Percentiles rank a stretch among this genome's conserved stretches.
These are phyloP conservation scores for Kalmanozyma brasiliensis DNA, from an alignment of 1,284 basidiomycete genomes.

Conservation along the genomic window DNA sequence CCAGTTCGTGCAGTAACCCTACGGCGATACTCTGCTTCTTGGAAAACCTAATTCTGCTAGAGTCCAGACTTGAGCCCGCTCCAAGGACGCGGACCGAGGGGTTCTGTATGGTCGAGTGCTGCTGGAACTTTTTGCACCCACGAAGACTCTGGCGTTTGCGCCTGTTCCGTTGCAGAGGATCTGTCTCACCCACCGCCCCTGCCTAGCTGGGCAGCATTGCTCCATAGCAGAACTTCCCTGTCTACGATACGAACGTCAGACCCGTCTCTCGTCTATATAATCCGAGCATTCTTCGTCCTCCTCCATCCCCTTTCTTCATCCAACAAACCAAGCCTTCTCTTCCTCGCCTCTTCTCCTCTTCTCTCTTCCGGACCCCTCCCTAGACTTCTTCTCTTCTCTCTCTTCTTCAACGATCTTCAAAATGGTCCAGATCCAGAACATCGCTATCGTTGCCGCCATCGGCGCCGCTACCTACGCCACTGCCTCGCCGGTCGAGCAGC, in stretches of 20 bases:
- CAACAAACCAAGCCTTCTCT: background rate
- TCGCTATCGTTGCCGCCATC: constrained; percentile 14
- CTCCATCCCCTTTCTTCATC: constrained; percentile 6
- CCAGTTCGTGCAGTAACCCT: too few species aligned
- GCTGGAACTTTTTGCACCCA: too few species aligned
- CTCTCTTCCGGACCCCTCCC: constrained; percentile 1
- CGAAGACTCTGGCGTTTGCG: too few species aligned
- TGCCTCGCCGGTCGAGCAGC: constrained; percentile 19
- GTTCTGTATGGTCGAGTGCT: too few species aligned
- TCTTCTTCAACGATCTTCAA: background rate
- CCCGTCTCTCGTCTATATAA: constrained; percentile 4
- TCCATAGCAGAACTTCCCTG: background rate
- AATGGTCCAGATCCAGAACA: constrained; percentile 22
- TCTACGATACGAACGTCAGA: too few species aligned
- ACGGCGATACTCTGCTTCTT: too few species aligned
- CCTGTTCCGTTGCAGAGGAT: too few species aligned
- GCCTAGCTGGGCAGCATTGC: background rate
- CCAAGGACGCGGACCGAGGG: too few species aligned
- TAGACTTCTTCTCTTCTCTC: background rate
- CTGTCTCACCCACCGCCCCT: too few species aligned
- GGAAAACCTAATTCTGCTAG: too few species aligned
- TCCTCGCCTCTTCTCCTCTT: background rate
- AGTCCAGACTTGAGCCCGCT: too few species aligned
- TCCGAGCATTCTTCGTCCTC: background rate
- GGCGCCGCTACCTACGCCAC: constrained; percentile 20